Conservation (phyloP, 345 rosid species). For the Dipteronia dyeriana region DNA sequence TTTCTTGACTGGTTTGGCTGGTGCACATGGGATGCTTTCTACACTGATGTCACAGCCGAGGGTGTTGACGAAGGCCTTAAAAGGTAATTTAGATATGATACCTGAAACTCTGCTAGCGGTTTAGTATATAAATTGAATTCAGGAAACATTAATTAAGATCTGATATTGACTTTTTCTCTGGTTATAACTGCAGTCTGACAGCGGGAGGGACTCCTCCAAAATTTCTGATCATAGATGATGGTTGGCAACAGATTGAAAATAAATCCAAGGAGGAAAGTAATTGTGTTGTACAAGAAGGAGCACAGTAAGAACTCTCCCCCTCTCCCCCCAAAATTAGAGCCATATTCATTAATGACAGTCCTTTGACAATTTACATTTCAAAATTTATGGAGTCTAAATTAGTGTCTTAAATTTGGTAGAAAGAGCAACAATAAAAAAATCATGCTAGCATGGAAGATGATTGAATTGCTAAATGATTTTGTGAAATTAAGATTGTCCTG, state of each 20-base stretch:
- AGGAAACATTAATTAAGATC: not conserved
- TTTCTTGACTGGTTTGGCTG: constrained; percentile 98
- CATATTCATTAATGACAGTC: not conserved
- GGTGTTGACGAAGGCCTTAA: constrained; percentile 91
- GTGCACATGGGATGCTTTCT: constrained; percentile 99
- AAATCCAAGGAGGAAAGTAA: constrained; percentile 61
- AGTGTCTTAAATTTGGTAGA: not conserved
- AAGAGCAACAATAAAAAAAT: not conserved
- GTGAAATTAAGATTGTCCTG: not conserved
- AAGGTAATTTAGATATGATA: constrained; percentile 50
- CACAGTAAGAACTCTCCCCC: constrained; percentile 69
- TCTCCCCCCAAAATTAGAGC: constrained; percentile 1
- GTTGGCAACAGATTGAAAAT: constrained; percentile 96
- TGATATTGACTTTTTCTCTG: constrained; percentile 19
- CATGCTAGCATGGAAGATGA: not conserved
- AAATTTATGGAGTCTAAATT: not conserved
- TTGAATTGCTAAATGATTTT: not conserved
- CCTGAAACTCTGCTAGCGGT: constrained; percentile 9
- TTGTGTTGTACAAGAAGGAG: constrained; percentile 87
- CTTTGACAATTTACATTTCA: not conserved
- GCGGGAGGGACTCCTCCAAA: constrained; percentile 92
- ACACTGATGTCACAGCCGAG: constrained; percentile 94
- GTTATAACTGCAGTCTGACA: constrained; percentile 64
- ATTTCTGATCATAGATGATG: constrained; percentile 94
- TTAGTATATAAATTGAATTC: not conserved